Evolutionary conservation across 2,329 filamentous ascomycete species (phyloP), one percentile per base, ranked within the genome.

Genomic region (Drechslera avenae): DNA sequence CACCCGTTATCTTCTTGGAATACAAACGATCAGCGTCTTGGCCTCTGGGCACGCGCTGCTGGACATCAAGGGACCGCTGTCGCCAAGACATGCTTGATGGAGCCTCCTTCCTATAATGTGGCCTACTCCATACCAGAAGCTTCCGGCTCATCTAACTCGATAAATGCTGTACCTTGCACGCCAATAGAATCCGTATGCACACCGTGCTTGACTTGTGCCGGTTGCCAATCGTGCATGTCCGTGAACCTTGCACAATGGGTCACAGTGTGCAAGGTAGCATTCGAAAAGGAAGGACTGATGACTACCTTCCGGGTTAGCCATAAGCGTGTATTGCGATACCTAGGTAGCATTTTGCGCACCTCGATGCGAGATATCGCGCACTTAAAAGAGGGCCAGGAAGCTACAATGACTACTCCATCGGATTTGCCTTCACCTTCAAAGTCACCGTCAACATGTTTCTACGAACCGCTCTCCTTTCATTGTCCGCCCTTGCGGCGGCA

Each of bases 71-170:
- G 40, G 33, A 58, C 52, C 54, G 50, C 44, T 56, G 53, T 55
- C 43, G 58, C 66, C 68, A 69, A 72, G 67, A 52, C 51, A 39
- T 46, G 56, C 50, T 58, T 60, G 45, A 59, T 66, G 52, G 55
- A 53, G 56, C 63, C 68, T 66, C 68, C 69, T 72, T 66, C 69
- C 69, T 60, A 54, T 62, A 66, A 42, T 35, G 66, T 60, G 50
- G 16, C 42, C 42, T 46, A 49, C 47, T 54, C 52, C 57, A 62
- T 51, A 46, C 37, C 39, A 51, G 49, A 68, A 66, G 59, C 64
- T 68, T 67, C 61, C 59, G 34, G 35, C 63, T 65, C 66, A 71
- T 71, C 57, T 67, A 63, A 43, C 34, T 53, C 52, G 46, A 46
- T 68, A 66, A 71, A 68, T 71, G 55, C 59, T 39, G 51, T 54